Evolutionary conservation across 352 stramenopile genomes (phyloP).

Genomic region (Pythium rhizo-oryzae): DNA sequence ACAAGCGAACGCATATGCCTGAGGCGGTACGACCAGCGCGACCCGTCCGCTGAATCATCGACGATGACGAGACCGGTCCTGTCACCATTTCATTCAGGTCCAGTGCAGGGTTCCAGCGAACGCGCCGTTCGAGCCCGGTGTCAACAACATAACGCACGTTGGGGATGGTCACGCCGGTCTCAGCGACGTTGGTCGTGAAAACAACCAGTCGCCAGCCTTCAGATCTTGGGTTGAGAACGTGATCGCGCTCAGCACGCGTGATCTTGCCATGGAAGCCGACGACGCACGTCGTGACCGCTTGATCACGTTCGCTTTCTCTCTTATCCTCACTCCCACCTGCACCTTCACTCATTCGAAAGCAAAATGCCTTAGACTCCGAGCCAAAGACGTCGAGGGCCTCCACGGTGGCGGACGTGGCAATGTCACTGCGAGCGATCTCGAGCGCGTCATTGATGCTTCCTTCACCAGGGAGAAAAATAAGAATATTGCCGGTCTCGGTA

Average conservation of each 20-base stretch:
- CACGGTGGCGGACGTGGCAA: slow-evolving; percentile 11
- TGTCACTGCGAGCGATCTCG: slow-evolving; percentile 12
- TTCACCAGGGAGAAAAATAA: slow-evolving; percentile 34
- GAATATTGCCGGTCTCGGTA: slow-evolving; percentile 30
- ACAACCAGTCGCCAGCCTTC: slow-evolving; percentile 23
- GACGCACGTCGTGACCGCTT: slow-evolving; percentile 16
- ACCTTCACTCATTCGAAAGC: slow-evolving; percentile 10
- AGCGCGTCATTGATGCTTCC: slow-evolving; percentile 30
- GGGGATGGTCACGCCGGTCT: slow-evolving; percentile 34
- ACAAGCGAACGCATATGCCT: slow-evolving; percentile 34
- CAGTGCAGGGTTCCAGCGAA: slow-evolving; percentile 29
- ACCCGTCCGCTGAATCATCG: slow-evolving; percentile 30
- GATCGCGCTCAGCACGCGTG: slow-evolving; percentile 26
- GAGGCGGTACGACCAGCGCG: slow-evolving; percentile 26
- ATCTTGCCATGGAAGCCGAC: slow-evolving; percentile 32
- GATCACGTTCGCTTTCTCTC: neutral
- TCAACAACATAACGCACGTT: slow-evolving; percentile 41
- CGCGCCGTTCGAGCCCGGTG: slow-evolving; percentile 32
- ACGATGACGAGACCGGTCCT: slow-evolving; percentile 21
- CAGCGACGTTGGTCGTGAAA: slow-evolving; percentile 35
- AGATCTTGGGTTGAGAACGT: slow-evolving; percentile 19
- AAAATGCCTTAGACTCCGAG: slow-evolving; percentile 14
- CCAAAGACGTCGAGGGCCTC: slow-evolving; percentile 8
- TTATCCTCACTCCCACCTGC: neutral
- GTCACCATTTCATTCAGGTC: slow-evolving; percentile 38